Conservation (phyloP, 441 rosid genomes). For the Brassica hybrid region DNA sequence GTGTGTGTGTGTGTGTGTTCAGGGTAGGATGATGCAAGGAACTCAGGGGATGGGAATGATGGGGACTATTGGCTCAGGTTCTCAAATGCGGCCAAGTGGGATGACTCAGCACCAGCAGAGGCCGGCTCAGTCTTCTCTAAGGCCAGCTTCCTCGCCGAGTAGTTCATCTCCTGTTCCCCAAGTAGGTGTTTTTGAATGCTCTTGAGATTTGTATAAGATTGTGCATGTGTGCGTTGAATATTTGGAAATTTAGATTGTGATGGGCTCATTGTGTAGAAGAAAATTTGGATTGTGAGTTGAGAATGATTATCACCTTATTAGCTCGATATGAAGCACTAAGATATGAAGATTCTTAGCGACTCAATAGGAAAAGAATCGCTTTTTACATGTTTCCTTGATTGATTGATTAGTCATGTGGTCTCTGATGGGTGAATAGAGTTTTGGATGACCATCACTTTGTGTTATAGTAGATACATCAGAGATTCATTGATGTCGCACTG, state of each 20-base stretch:
- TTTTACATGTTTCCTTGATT: background rate
- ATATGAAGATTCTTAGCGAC: background rate
- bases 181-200: slow-evolving; percentile 48
- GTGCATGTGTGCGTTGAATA: background rate
- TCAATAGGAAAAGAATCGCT: background rate
- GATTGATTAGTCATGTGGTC: background rate
- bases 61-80: slow-evolving; percentile 64
- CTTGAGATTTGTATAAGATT: background rate
- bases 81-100: slow-evolving; percentile 76
- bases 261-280: background rate
- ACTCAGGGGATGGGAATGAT: slow-evolving; percentile 69
- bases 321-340: background rate
- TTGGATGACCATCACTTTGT: slow-evolving; percentile 7
- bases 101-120: slow-evolving; percentile 78
- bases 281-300: background rate
- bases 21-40: slow-evolving; percentile 70
- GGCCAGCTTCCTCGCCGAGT: slow-evolving; percentile 63
- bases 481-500: background rate
- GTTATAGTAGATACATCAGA: slow-evolving; percentile 1
- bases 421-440: slow-evolving; percentile 3
- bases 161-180: slow-evolving; percentile 63
- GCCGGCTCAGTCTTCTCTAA: slow-evolving; percentile 64
- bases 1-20: slow-evolving; percentile 6
- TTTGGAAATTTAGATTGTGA: slow-evolving; percentile 1
- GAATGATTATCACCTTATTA: slow-evolving; percentile 11